Evolutionary conservation across 768 basidiomycete species (phyloP).

Genomic region (Hericium rajendrae): DNA sequence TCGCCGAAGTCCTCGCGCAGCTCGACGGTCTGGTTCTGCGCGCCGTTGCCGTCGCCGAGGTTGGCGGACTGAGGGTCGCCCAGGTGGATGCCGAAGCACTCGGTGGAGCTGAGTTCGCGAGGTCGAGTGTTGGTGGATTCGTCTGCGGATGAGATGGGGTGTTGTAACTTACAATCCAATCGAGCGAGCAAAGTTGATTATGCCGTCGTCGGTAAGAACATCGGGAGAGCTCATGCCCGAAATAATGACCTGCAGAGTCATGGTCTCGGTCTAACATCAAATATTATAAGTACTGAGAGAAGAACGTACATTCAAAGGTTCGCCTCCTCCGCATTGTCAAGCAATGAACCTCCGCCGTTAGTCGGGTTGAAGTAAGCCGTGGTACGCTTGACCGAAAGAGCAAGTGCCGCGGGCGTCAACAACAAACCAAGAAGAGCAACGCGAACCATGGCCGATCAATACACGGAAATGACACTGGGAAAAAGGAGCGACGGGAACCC

Average conservation of each 20-base stretch:
- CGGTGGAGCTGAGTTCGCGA: conserved; percentile 21
- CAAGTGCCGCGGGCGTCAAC: conserved; percentile 4
- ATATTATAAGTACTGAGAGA: not conserved
- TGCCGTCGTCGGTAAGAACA: conserved; percentile 46
- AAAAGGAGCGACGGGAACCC: not conserved
- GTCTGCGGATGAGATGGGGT: conserved; percentile 17
- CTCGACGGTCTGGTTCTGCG: conserved; percentile 34
- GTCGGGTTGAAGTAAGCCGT: conserved; percentile 28
- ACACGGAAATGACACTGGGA: not conserved
- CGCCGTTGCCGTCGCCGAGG: conserved; percentile 39
- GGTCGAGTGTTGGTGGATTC: conserved; percentile 14
- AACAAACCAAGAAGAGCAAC: conserved; percentile 8
- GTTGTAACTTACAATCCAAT: conserved; percentile 46
- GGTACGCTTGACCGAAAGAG: not conserved
- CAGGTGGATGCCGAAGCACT: conserved; percentile 31
- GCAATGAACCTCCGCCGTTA: conserved; percentile 32
- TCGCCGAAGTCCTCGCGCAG: conserved; percentile 33
- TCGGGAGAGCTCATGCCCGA: conserved; percentile 50
- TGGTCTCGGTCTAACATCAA: not conserved
- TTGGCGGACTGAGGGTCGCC: conserved; percentile 32
- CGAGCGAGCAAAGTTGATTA: conserved; percentile 50
- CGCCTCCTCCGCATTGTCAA: conserved; percentile 33
- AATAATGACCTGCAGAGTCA: conserved; percentile 36
- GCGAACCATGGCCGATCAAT: conserved; percentile 2
- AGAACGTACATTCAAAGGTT: conserved; percentile 33